Evolutionary conservation across 129 eudicot species (phyloP).

Genomic region (Pulicaria dysenterica): DNA sequence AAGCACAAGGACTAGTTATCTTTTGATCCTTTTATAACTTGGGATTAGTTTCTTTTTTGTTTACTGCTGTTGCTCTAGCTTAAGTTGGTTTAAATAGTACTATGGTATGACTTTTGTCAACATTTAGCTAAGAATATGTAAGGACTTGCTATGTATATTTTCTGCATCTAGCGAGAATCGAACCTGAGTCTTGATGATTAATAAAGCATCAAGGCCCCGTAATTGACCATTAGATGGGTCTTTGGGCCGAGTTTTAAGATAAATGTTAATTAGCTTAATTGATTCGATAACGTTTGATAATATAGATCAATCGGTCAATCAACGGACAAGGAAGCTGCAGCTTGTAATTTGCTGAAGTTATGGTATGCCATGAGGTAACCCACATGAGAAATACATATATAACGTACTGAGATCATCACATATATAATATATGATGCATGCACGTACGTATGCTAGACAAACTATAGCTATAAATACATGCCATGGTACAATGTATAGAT

Average conservation of each 20-base stretch:
- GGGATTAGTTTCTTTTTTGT: slow-evolving; percentile 1
- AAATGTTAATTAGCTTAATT: background rate
- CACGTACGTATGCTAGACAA: background rate
- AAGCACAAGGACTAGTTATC: slow-evolving; percentile 22
- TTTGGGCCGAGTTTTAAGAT: background rate
- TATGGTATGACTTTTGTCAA: background rate
- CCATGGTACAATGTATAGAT: slow-evolving; percentile 11
- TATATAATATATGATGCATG: background rate
- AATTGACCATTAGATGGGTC: slow-evolving; percentile 8
- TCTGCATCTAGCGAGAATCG: background rate
- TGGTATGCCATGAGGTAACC: slow-evolving; percentile 27
- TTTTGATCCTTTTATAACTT: slow-evolving; percentile 9
- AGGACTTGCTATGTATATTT: slow-evolving; percentile 25
- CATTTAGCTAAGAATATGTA: slow-evolving; percentile 18
- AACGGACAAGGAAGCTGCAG: slow-evolving; percentile 17
- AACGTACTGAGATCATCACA: slow-evolving; percentile 6
- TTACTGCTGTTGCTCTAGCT: background rate
- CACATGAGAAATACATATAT: slow-evolving; percentile 13
- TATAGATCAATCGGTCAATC: background rate
- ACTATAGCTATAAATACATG: background rate
- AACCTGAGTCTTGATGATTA: background rate
- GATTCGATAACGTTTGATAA: background rate
- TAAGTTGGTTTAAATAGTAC: background rate
- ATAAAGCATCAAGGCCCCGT: background rate
- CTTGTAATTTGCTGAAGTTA: slow-evolving; percentile 18